Evolutionary conservation across 2,329 filamentous ascomycete species (phyloP), one percentile per base, ranked within the genome.

Genomic region (Helminthosporium solani): DNA sequence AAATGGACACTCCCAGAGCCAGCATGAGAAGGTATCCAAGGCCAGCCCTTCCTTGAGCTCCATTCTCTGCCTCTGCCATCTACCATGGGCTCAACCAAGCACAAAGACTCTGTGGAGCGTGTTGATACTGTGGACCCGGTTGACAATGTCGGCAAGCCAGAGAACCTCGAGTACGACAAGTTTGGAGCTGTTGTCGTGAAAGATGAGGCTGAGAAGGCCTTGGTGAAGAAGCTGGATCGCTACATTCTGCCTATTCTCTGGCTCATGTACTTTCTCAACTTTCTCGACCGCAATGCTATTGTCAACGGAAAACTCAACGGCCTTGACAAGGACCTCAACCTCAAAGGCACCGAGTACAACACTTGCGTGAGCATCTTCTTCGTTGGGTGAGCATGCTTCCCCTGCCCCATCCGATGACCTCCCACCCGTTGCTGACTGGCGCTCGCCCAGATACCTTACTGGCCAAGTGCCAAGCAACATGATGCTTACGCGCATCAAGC

Each of bases 341-440:
- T 85, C 43, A 63, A 64, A 38, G 67, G 78, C 50, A 75, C 73
- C 2, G 70, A 86, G 62, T 86, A 85, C 59, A 77, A 80, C 33
- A 83, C 81, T 1, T 82, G 80, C 46, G 70, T 84, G 36, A 78
- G 75, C 40, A 84, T 86, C 48, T 70, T 85, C 38, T 85, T 85
- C 62, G 75, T 75, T 21, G 73, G 78, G 50, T 61, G 47, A 42
- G 47, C 9, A 23, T 44, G 14, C 15, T 38, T 23, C 31, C 16
- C n/a, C n/a, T n/a, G n/a, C n/a, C n/a, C n/a, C n/a, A n/a, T n/a
- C n/a, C n/a, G n/a, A n/a, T n/a, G n/a, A 25, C 23, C 9, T 25
- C 23, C 23, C 23, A 5, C 7, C 7, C 71, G 9, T 7, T 7
- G 3, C 8, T 15, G 19, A 18, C 28, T 56, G 35, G 75, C 49